A percentile compares a stretch with the other conserved stretches of the same genome.
Conservation (phyloP, 768 basidiomycete genomes). For the Neoboletus brunneissimus region DNA sequence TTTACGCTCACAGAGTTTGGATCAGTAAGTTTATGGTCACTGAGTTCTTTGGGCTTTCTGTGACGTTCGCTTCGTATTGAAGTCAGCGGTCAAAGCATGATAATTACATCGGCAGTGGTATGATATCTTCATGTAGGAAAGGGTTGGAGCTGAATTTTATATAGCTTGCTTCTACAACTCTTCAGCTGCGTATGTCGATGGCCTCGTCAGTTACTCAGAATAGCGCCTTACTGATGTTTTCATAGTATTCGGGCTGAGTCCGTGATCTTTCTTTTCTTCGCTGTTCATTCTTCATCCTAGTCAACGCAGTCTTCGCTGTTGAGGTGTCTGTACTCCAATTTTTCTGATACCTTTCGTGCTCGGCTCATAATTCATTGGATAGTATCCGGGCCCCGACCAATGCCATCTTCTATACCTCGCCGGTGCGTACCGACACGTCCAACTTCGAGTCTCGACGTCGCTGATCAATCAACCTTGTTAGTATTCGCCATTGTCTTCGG, state of each 20-base stretch:
- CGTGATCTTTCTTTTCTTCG: not conserved
- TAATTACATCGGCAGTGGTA: slow-evolving; percentile 16
- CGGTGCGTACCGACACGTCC: not conserved
- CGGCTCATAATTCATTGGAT: not conserved
- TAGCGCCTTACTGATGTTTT: not conserved
- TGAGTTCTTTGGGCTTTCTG: not conserved
- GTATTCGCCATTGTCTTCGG: not conserved
- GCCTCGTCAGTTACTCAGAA: not conserved
- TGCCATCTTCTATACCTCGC: not conserved
- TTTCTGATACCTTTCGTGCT: not conserved
- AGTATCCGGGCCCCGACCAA: slow-evolving; percentile 5
- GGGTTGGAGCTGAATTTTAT: not conserved
- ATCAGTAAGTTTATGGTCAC: slow-evolving; percentile 14
- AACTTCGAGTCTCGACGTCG: not conserved
- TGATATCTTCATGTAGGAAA: not conserved
- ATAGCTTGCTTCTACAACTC: not conserved
- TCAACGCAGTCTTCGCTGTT: not conserved
- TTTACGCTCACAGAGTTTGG: slow-evolving; percentile 24
- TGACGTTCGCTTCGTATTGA: not conserved
- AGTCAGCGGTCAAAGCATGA: slow-evolving; percentile 14
- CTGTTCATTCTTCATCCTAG: not conserved
- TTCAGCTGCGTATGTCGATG: slow-evolving; percentile 10
- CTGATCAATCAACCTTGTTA: not conserved
- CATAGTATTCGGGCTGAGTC: slow-evolving; percentile 12
- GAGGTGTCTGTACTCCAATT: slow-evolving; percentile 2